Percentiles rank a stretch among this genome's conserved stretches.
Conservation (phyloP, 768 basidiomycete species). For the Termitomyces sp. region DNA sequence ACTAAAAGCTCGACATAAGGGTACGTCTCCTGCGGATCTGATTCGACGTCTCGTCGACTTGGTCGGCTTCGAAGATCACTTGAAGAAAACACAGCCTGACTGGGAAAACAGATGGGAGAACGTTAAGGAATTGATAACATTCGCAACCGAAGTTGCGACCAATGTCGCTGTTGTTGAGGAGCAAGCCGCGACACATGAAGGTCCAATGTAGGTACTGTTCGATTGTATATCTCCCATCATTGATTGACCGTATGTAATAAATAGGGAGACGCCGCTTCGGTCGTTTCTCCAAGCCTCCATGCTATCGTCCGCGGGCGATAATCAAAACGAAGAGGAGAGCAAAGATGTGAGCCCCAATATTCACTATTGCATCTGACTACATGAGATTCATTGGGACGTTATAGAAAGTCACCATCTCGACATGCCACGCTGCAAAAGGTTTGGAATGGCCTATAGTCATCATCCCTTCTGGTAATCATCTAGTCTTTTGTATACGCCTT, state of each 20-base stretch:
- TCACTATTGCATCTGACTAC: neutral
- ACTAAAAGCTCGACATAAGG: conserved; percentile 28
- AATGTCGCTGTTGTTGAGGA: conserved; percentile 15
- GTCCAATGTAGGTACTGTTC: neutral
- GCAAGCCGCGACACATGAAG: conserved; percentile 1
- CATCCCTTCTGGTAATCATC: conserved; percentile 53
- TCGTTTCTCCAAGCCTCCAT: conserved; percentile 77
- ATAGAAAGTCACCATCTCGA: conserved; percentile 34
- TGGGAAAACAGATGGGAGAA: conserved; percentile 81
- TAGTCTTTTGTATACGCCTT: neutral
- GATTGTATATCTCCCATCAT: neutral
- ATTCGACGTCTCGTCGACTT: conserved; percentile 52
- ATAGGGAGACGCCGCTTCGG: conserved; percentile 55
- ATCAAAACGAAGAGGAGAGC: conserved; percentile 42
- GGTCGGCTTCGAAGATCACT: conserved; percentile 60
- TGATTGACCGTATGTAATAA: conserved; percentile 1
- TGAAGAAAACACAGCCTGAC: conserved; percentile 69
- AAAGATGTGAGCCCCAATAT: conserved; percentile 9
- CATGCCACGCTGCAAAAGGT: conserved; percentile 88
- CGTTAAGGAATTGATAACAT: conserved; percentile 78
- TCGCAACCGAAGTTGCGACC: conserved; percentile 53
- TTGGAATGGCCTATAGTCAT: conserved; percentile 92
- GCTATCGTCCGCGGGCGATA: conserved; percentile 76
- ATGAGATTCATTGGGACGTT: neutral
- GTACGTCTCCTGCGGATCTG: conserved; percentile 55